Evolutionary conservation across 306 rosid species (phyloP).

Genomic region (Lathyrus sativus): DNA sequence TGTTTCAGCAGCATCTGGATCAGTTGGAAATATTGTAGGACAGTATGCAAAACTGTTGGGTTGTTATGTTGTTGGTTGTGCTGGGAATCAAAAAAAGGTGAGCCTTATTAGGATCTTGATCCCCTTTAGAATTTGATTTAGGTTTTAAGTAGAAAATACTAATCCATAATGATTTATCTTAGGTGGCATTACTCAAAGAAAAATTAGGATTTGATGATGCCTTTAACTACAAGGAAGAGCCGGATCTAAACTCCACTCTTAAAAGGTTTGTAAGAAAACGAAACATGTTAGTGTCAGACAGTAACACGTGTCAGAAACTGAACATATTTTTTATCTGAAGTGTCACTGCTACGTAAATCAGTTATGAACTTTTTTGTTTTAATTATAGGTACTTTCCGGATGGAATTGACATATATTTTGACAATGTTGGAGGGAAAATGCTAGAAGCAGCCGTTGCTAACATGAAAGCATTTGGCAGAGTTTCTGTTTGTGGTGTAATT

Average conservation of each 20-base stretch:
- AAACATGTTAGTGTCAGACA: no score
- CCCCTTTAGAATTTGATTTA: not conserved
- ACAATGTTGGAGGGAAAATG: conserved; percentile 79
- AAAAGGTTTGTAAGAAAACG: conserved; percentile 45
- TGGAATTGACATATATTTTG: conserved; percentile 82
- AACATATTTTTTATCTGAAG: not conserved
- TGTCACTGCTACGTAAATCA: not conserved
- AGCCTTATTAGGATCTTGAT: not conserved
- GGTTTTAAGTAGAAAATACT: not conserved
- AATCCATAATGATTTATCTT: not conserved
- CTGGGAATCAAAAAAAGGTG: conserved; percentile 72
- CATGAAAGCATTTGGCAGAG: conserved; percentile 70
- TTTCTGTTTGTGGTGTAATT: conserved; percentile 66
- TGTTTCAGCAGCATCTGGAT: conserved; percentile 75
- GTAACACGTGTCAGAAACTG: not conserved
- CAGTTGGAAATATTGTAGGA: conserved; percentile 71
- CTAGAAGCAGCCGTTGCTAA: conserved; percentile 69
- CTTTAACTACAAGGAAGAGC: conserved; percentile 78
- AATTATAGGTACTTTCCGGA: conserved; percentile 60
- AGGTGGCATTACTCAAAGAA: conserved; percentile 67
- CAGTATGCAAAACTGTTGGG: conserved; percentile 72
- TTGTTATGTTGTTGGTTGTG: conserved; percentile 83
- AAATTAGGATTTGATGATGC: conserved; percentile 79
- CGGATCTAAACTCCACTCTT: conserved; percentile 59
- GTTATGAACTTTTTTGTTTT: not conserved